Evolutionary conservation across 2,329 filamentous ascomycete species (phyloP), one percentile per base, ranked within the genome.

Genomic region (Lasiodiplodia citricola): DNA sequence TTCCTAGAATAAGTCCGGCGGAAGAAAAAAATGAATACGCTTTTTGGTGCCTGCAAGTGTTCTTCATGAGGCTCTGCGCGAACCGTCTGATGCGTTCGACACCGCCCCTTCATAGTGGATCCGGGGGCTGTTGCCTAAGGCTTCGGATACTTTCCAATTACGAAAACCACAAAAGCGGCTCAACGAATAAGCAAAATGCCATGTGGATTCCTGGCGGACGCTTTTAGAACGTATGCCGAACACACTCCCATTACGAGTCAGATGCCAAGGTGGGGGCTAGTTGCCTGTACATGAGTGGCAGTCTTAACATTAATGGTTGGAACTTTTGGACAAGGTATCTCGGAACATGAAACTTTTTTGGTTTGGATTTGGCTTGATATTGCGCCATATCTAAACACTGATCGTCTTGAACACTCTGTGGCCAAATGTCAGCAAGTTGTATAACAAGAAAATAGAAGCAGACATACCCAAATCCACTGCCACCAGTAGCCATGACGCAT

Each of bases 401-500:
- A 79, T 79, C 0, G 78, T 80, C 72, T 81, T 81, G 77, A 81
- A 80, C 2, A 80, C 77, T 51, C 77, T 78, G 70, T n/a, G 38
- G 16, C 1, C 2, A 38, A 55, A 72, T 69, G 75, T 74, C 58
- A 70, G 69, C 57, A n/a, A 28, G 18, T 41, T 50, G 44, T 6
- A 68, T 21, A 37, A 25, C 52, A 44, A 11, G 41, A 14, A 54
- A 2, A 38, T 41, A 8, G 25, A 60, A 55, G 31, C 38, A 35
- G 28, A 81, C 85, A 74, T 80, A 86, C 85, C 87, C 87, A 81
- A 99, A 97, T 64, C 90, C 89, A 80, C 90, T 90, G 76, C 94
- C 91, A 11, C 96, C 96, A 0, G 96, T 99, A 2, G 93, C 94
- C 82, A 98, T 90, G 70, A 98, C 83, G 41, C 90, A 90, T 37